Evolutionary conservation across 78 protist species (phyloP).

Genomic region (Dictyostelium intermedium): DNA sequence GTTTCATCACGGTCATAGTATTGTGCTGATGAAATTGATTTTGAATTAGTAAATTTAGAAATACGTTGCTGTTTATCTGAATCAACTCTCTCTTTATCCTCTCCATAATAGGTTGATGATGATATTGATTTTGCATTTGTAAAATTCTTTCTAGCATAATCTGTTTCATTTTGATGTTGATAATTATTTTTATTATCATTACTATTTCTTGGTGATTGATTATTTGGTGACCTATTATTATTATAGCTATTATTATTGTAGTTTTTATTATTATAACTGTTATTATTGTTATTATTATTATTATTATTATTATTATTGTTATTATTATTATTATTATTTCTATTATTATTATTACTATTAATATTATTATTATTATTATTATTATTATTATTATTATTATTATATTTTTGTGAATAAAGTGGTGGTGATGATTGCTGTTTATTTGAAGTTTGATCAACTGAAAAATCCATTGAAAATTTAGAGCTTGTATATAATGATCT

Average conservation of each 20-base stretch:
- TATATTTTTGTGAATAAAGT: background rate
- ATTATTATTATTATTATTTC: background rate
- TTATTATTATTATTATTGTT: background rate
- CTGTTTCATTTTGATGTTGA: conserved; percentile 1
- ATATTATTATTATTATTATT: background rate
- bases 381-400: background rate
- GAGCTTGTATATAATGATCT: background rate
- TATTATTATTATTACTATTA: background rate
- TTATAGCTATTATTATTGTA: background rate
- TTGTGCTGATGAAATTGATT: conserved; percentile 75
- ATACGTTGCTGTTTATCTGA: conserved; percentile 53
- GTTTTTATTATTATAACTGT: background rate
- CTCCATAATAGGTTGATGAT: conserved; percentile 72
- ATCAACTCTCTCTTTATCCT: conserved; percentile 63
- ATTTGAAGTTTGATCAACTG: background rate
- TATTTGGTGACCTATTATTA: conserved; percentile 2
- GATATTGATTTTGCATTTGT: conserved; percentile 77
- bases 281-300: background rate
- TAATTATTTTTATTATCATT: background rate
- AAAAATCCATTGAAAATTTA: conserved; percentile 16
- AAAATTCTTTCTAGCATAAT: conserved; percentile 81
- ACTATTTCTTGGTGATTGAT: conserved; percentile 3
- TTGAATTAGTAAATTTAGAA: conserved; percentile 49
- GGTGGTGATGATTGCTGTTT: conserved; percentile 20
- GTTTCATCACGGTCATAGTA: conserved; percentile 77